These are phyloP conservation scores for Diophrys sp. DNA, from an alignment of 73 alveolate genomes.

Conservation along the genomic window DNA sequence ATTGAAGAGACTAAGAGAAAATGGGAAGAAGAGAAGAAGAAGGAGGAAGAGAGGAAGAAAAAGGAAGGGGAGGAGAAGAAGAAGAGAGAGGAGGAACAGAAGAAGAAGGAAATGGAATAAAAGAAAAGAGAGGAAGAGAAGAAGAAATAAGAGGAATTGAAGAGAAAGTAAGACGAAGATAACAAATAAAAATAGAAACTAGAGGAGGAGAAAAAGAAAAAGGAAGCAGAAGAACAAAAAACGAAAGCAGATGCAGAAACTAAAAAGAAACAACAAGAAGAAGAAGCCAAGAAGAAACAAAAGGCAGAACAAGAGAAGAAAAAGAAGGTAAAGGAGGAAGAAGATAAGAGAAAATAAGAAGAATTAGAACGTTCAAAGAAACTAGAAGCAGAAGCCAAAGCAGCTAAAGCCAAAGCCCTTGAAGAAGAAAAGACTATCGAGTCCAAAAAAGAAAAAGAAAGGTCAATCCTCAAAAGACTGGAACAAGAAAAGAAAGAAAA, in stretches of 20 bases:
- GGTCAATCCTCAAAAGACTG: no score
- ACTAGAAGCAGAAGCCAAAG: no score
- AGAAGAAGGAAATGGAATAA: background rate
- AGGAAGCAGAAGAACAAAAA: no score
- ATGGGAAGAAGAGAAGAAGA: no score
- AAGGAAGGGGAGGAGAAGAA: constrained; percentile 2
- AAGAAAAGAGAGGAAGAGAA: background rate
- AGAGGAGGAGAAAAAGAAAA: background rate
- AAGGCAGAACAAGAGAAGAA: no score
- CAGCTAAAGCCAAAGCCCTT: no score
- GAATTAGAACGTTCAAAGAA: no score
- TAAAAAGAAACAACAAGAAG: no score
- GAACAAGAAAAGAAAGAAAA: no score
- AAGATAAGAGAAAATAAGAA: no score
- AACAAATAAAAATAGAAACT: background rate
- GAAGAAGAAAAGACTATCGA: no score
- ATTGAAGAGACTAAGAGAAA: background rate
- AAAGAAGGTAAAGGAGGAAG: background rate
- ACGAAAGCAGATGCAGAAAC: no score
- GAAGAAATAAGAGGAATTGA: background rate
- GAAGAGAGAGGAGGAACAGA: background rate
- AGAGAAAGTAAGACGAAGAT: constrained; percentile 1
- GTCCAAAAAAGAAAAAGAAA: constrained; percentile 15
- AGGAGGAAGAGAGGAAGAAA: background rate
- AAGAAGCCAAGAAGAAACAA: background rate